Base-by-base conservation (phyloP, 352 stramenopile genomes). In the Phytophthora cryptogea region DNA sequence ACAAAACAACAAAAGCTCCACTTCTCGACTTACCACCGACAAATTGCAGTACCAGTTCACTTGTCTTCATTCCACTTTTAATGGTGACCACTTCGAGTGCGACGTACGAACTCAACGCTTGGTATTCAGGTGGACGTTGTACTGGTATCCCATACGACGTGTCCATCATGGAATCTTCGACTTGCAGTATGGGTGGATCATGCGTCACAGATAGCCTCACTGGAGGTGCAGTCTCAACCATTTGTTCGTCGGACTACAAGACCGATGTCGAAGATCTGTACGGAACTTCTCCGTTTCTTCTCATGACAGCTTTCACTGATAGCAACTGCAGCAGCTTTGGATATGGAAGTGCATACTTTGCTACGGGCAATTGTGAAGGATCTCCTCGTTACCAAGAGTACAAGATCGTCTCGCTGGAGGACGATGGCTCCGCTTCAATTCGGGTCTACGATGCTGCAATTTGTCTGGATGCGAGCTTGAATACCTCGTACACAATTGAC, bases 361-460 rank as follows among this genome's bases (percentile, higher is more conserved):
- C 54, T 28, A 44, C 54, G 4, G 36, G 17, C 27, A 63, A 63
- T 14, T 63, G 54, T 16, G 54, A 56, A 28, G 54, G 54, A 33
- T 49, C 35, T 0, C n/a, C 17, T 20, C n/a, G 26, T 8, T 26
- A 40, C 5, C 47, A 28, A 0, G 44, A 46, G 0, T 62, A 36
- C 40, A 8, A 7, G 8, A 31, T 55, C 5, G 43, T 44, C 8
- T 50, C 41, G 10, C 30, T 60, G 7, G n/a, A 54, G 3, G 43
- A 39, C 5, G 43, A 49, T 8, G 49, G 49, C 2, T 48, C 47
- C 8, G 57, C 41, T 26, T 54, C 27, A 8, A 9, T 65, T 27
- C 8, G 26, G 0, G n/a, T 10, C 0, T 65, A 48, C 13, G 33
- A 50, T 2, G 27, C 16, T 8, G 10, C 33, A 2, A n/a, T 62